These are phyloP conservation scores for Aschersonia sp. DNA, from an alignment of 2,329 filamentous ascomycete genomes.

Conservation along the genomic window DNA sequence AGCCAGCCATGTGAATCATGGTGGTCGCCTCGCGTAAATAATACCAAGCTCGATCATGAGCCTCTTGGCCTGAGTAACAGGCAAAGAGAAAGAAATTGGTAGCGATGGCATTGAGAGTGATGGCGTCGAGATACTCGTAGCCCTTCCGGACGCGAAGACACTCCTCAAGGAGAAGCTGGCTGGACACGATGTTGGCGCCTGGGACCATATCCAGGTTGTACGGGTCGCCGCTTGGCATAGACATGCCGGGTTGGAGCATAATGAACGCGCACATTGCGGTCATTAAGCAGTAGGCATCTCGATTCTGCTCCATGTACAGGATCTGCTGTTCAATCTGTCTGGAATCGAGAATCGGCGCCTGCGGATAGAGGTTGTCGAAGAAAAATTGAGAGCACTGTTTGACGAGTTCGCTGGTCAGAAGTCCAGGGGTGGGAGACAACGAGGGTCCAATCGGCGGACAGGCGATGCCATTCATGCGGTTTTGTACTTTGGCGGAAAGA, in stretches of 20 bases:
- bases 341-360: conserved; percentile 47
- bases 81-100: conserved; percentile 73
- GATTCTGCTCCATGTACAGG: conserved; percentile 44
- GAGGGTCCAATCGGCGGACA: conserved; percentile 30
- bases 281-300: conserved; percentile 49
- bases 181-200: conserved; percentile 46
- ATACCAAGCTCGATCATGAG: conserved; percentile 67
- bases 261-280: conserved; percentile 53
- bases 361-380: conserved; percentile 51
- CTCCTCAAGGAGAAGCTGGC: conserved; percentile 54
- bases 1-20: conserved; percentile 43
- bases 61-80: conserved; percentile 55
- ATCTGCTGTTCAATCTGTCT: conserved; percentile 42
- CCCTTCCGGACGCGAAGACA: conserved; percentile 48
- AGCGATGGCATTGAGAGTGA: conserved; percentile 43
- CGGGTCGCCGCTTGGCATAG: conserved; percentile 40
- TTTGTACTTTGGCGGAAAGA: conserved; percentile 46
- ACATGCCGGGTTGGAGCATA: conserved; percentile 55
- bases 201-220: conserved; percentile 41
- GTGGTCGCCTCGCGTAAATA: conserved; percentile 65
- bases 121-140: conserved; percentile 42
- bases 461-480: conserved; percentile 40
- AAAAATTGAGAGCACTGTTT: conserved; percentile 55
- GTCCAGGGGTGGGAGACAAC: conserved; percentile 40
- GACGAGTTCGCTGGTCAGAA: conserved; percentile 47